phyloP scores from a whole-genome alignment of 257 asterid genomes.

The Prunella vulgaris region DNA sequence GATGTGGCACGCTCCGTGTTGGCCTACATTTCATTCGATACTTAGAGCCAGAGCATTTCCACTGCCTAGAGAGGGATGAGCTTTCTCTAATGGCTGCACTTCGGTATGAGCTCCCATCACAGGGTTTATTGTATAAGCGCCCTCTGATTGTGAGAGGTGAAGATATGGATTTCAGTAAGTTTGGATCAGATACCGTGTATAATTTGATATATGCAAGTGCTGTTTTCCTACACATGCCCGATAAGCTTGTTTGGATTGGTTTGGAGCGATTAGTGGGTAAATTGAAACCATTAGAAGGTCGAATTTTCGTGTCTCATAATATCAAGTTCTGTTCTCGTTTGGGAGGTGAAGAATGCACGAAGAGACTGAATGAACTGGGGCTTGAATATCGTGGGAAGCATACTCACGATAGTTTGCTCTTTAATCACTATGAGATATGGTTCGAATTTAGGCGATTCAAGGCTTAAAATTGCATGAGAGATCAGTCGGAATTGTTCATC shows the following conservation, averaged over 20 bases:
- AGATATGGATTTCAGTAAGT: conserved; percentile 85
- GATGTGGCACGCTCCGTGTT: conserved; percentile 97
- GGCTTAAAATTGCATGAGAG: conserved; percentile 24
- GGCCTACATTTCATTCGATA: conserved; percentile 86
- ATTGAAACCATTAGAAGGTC: conserved; percentile 67
- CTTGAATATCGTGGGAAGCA: conserved; percentile 77
- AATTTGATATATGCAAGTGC: conserved; percentile 87
- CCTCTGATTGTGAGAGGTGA: conserved; percentile 85
- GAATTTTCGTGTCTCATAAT: conserved; percentile 88
- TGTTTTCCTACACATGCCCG: conserved; percentile 94
- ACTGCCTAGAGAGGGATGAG: conserved; percentile 94
- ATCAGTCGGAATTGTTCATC: neutral
- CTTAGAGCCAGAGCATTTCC: conserved; percentile 59
- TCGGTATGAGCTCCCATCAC: conserved; percentile 89
- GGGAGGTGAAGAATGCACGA: conserved; percentile 89
- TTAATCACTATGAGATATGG: conserved; percentile 95
- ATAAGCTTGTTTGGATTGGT: conserved; percentile 84
- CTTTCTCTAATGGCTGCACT: conserved; percentile 92
- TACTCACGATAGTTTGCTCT: conserved; percentile 87
- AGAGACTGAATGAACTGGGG: conserved; percentile 54
- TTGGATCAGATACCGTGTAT: conserved; percentile 53
- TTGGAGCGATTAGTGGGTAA: conserved; percentile 59
- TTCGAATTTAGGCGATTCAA: conserved; percentile 63
- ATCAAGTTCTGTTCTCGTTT: conserved; percentile 88
- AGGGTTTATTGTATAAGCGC: conserved; percentile 72